phyloP scores from a whole-genome alignment of 352 stramenopile genomes.

The Blastocystis sp. region DNA sequence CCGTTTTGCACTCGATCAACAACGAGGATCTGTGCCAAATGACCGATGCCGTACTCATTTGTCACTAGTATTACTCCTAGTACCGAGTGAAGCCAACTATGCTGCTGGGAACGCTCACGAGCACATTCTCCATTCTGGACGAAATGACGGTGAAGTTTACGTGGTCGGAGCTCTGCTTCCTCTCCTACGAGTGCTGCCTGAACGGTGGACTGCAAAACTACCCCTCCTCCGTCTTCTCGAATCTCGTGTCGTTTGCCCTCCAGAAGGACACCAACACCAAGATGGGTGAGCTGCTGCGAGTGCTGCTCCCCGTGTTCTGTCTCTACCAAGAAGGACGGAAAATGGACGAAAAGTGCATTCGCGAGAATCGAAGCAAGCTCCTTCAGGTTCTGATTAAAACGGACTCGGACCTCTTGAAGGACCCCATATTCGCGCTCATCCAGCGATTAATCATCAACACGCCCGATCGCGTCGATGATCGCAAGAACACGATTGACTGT shows the following conservation, averaged over 20 bases:
- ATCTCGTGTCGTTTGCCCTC: constrained; percentile 5
- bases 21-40: constrained; percentile 50
- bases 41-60: not conserved
- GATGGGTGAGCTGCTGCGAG: constrained; percentile 60
- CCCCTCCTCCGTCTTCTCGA: not conserved
- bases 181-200: constrained; percentile 56
- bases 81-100: constrained; percentile 12
- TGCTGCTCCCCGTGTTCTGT: constrained; percentile 37
- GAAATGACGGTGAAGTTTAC: constrained; percentile 60
- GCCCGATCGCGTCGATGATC: constrained; percentile 51
- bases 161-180: constrained; percentile 37
- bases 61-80: constrained; percentile 11
- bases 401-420: not conserved
- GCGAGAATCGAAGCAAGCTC: not conserved
- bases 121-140: constrained; percentile 45
- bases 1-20: constrained; percentile 56
- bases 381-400: not conserved
- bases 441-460: constrained; percentile 64
- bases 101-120: not conserved
- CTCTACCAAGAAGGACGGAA: constrained; percentile 44
- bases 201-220: not conserved
- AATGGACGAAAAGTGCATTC: constrained; percentile 59
- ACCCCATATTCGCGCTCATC: constrained; percentile 41
- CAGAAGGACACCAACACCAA: constrained; percentile 23
- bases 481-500: constrained; percentile 43